phyloP scores from a whole-genome alignment of 1,139 yeast species.

The Saccharomyces hybrid region DNA sequence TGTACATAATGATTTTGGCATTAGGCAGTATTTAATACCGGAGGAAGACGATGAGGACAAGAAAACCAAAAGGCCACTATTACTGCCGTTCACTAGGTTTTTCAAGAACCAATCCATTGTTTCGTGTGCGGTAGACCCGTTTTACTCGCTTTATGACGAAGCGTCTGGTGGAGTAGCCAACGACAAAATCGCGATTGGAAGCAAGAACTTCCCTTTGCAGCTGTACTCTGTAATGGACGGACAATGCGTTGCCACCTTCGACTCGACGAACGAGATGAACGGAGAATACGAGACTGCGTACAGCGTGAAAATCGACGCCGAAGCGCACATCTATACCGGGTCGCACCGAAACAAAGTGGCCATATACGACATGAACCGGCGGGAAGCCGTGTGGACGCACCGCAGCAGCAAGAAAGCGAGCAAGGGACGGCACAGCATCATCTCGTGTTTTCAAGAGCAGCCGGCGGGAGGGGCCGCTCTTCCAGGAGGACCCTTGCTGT shows the following conservation, averaged over 20 bases:
- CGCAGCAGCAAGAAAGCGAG: constrained; percentile 9
- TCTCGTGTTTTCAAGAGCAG: constrained; percentile 24
- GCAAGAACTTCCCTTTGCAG: constrained; percentile 24
- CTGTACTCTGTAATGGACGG: not conserved
- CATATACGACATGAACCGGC: constrained; percentile 19
- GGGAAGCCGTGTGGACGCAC: constrained; percentile 17
- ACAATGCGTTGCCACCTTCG: constrained; percentile 11
- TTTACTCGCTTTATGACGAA: constrained; percentile 22
- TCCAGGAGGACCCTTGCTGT: constrained; percentile 1
- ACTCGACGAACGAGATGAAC: constrained; percentile 15
- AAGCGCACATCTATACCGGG: constrained; percentile 20
- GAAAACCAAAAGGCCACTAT: not conserved
- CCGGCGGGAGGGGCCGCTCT: constrained; percentile 3
- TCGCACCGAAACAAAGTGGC: constrained; percentile 21
- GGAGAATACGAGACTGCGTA: constrained; percentile 21
- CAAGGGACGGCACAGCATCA: constrained; percentile 13
- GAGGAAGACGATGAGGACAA: constrained; percentile 6
- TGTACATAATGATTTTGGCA: constrained; percentile 27
- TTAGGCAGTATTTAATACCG: constrained; percentile 28
- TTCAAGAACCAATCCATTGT: constrained; percentile 25
- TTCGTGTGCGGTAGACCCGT: constrained; percentile 20
- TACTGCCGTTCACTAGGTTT: constrained; percentile 23
- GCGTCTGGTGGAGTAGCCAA: constrained; percentile 4
- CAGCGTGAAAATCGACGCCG: constrained; percentile 14
- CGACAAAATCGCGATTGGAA: constrained; percentile 11